Base-by-base conservation (phyloP, 1,139 yeast genomes). In the Schizosaccharomyces versatilis region DNA sequence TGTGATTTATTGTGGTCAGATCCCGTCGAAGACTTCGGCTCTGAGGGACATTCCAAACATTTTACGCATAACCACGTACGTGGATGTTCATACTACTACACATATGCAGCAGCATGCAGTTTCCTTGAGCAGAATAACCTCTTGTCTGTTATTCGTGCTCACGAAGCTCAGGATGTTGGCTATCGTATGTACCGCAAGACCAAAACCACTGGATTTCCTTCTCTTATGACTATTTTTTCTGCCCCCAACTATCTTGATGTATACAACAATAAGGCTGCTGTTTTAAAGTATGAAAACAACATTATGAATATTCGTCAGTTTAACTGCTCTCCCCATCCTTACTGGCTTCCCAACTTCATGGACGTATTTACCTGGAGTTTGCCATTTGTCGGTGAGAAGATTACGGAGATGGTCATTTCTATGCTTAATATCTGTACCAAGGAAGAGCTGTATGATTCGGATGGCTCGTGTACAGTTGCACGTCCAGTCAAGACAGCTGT, bases 91-190 rank as follows among this genome's bases (percentile, higher is more conserved):
- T 90, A 79, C 67, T 85, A 93, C 54, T 90, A 78, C 67, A 80
- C 95, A 1, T 90, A 83, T 66, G 76, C 76, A 57, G 97, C 97
- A 0, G 78, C 84, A 1, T 83, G 94, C 63, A 77, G 76, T 54
- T 90, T 90, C 62, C 71, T 90, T 63, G 84, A 83, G 62, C 73
- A 80, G 58, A 90, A 88, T 51, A 84, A 85, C 38, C 70, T 90
- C 53, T 70, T 90, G 52, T 82, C 90, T 10, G 78, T 90, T 47
- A 86, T 90, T 54, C 74, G 98, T 59, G 98, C 97, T 1, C 98
- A 90, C 67, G 97, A 90, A 68, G 97, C 97, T 1, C 98, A 90
- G 67, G 96, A 90, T 68, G 93, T 94, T 14, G 98, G 98, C 36
- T 90, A 86, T 69, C 73, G 96, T 66, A 90, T 93, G 83, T 90